A percentile compares a stretch with the other conserved stretches of the same genome.
Conservation (phyloP, 164 flowering plant species). For the Tetracentron sinense region DNA sequence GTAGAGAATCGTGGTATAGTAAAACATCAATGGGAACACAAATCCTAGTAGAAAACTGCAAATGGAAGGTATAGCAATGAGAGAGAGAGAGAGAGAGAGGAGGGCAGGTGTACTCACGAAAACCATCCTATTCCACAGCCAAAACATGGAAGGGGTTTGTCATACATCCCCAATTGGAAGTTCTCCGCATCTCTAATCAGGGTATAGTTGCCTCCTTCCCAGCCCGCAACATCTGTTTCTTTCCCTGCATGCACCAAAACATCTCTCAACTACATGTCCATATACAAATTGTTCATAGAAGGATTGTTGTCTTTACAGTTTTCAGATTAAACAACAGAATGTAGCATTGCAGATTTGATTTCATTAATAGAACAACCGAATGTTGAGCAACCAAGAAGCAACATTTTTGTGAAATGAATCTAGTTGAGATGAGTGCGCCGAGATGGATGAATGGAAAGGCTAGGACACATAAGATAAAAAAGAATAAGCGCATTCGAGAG, state of each 20-base stretch:
- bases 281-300: not conserved
- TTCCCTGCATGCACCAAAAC: conserved; percentile 37
- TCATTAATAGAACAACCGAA: no score
- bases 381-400: no score
- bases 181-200: conserved; percentile 68
- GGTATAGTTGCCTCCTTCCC: conserved; percentile 54
- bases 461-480: no score
- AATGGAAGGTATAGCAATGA: not conserved
- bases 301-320: not conserved
- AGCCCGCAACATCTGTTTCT: conserved; percentile 34
- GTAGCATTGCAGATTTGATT: not conserved
- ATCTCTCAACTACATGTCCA: not conserved
- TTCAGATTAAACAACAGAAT: not conserved
- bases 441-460: no score
- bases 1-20: not conserved
- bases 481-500: no score
- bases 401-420: no score
- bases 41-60: conserved; percentile 26
- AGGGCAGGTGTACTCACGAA: conserved; percentile 20
- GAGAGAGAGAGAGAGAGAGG: not conserved
- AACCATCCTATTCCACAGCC: conserved; percentile 34
- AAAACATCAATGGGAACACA: conserved; percentile 25
- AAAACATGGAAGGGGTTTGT: conserved; percentile 22
- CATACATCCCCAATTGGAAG: conserved; percentile 24
- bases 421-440: no score